Base-by-base conservation (phyloP, 345 rosid genomes). In the Gynandropsis gynandra region DNA sequence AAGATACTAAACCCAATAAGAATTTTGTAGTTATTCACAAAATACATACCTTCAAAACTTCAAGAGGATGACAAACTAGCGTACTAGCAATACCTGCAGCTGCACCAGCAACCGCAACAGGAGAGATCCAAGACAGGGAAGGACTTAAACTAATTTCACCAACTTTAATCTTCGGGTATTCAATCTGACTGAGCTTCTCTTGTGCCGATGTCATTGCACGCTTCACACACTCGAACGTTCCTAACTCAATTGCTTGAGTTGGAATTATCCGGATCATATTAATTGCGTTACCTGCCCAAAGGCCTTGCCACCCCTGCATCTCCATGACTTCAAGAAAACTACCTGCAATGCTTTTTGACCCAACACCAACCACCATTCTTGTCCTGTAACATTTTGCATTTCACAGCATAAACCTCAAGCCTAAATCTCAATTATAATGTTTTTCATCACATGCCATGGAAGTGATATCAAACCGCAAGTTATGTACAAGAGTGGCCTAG, bases 301-400 rank as follows among this genome's bases (percentile, higher is more conserved):
- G 83, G 48, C 99, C 99, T 61, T 65, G 82, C 97, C 96, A 85
- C 24, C 99, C 99, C 74, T 83, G 95, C 65, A 81, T 78, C 69
- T 93, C 88, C 44, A 93, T 66, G 24, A 93, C 64, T 76, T 93
- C 90, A 13, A 81, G 0, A 66, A 93, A 93, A 69, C 94, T 93
- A 62, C 99, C 97, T 38, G 89, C 70, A 44, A 93, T 93, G 67
- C 67, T 70, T 73, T 59, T 88, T 16, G 97, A 80, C 62, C 99
- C 99, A 42, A 93, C 92, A 59, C 99, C 99, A 49, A 93, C 99
- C 63, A 93, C 78, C 95, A 93, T 88, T 68, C 94, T 85, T 12
- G 99, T 88, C 76, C 99, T 93, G 77, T 50, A 55, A 42, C 24
- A 44, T 53, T 65, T 50, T 50, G 53, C 46, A 66, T 13, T 16